These are phyloP conservation scores for Ophiocordyceps camponoti-saundersi DNA, from an alignment of 2,329 filamentous ascomycete species.

Conservation along the genomic window DNA sequence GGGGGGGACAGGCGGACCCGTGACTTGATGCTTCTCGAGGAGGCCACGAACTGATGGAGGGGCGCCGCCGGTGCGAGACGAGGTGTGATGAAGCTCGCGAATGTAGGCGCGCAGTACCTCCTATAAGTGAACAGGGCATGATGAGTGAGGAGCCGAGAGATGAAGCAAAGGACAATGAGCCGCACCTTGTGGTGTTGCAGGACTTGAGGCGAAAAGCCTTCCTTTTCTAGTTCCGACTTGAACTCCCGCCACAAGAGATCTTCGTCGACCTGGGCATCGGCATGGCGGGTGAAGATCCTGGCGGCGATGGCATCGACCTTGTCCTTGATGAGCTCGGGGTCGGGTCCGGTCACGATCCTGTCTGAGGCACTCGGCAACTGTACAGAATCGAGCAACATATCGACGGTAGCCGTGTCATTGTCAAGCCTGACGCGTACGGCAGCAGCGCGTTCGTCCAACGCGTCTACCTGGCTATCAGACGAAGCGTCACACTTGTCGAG, in stretches of 20 bases:
- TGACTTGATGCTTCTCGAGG: conserved; percentile 24
- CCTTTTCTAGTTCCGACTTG: conserved; percentile 36
- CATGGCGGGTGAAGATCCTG: conserved; percentile 27
- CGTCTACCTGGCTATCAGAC: conserved; percentile 11
- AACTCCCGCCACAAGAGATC: conserved; percentile 42
- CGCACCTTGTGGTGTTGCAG: conserved; percentile 40
- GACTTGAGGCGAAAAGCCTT: conserved; percentile 39
- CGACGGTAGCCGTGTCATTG: conserved; percentile 34
- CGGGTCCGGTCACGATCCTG: conserved; percentile 16
- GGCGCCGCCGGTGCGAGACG: conserved; percentile 21
- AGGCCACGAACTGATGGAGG: conserved; percentile 35
- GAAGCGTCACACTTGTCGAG: conserved; percentile 27
- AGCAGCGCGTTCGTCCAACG: conserved; percentile 20
- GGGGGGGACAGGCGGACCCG: conserved; percentile 6
- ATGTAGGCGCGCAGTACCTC: conserved; percentile 44
- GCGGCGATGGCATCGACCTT: conserved; percentile 41
- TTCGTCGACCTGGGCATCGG: conserved; percentile 24
- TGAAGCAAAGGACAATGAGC: neutral
- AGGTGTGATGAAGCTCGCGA: conserved; percentile 36
- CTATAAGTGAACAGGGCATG: conserved; percentile 16
- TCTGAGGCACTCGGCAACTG: conserved; percentile 32
- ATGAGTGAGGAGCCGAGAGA: neutral
- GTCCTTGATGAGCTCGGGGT: conserved; percentile 37
- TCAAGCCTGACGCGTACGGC: conserved; percentile 28
- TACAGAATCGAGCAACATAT: conserved; percentile 39